These are phyloP conservation scores for Lasiodiplodia citricola DNA, from an alignment of 2,329 filamentous ascomycete species.

Conservation along the genomic window DNA sequence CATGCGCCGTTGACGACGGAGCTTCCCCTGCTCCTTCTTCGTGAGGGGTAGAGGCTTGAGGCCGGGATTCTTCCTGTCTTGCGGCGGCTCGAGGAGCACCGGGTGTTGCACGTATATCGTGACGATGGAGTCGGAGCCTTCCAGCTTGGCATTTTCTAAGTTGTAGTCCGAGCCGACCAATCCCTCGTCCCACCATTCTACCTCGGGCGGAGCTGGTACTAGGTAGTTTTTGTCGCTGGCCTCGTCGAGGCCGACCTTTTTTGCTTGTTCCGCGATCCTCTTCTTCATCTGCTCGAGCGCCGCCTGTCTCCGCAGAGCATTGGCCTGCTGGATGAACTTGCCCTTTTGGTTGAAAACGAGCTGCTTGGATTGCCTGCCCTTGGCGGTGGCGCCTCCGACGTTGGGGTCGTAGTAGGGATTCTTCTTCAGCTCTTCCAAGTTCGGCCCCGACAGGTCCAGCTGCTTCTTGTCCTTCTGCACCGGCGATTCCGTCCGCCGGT, in stretches of 20 bases:
- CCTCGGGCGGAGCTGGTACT: conserved; percentile 79
- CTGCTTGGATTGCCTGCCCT: conserved; percentile 72
- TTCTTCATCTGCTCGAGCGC: conserved; percentile 94
- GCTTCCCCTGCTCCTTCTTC: conserved; percentile 85
- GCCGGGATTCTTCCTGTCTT: conserved; percentile 79
- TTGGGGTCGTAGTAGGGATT: conserved; percentile 86
- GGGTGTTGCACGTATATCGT: conserved; percentile 93
- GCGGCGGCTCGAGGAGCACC: conserved; percentile 85
- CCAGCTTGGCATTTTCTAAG: conserved; percentile 69
- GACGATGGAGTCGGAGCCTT: conserved; percentile 81
- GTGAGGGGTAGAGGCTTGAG: conserved; percentile 94
- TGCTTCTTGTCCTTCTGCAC: conserved; percentile 53
- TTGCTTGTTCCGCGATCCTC: conserved; percentile 82
- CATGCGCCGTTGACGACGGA: conserved; percentile 87
- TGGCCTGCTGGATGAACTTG: conserved; percentile 95
- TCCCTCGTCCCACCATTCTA: conserved; percentile 78
- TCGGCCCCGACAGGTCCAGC: conserved; percentile 63
- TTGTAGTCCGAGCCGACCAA: neutral
- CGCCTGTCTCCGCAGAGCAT: conserved; percentile 83
- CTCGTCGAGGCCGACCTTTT: conserved; percentile 93
- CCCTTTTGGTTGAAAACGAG: conserved; percentile 93
- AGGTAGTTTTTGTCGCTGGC: conserved; percentile 90
- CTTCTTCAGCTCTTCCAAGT: conserved; percentile 62
- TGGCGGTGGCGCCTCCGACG: conserved; percentile 62
- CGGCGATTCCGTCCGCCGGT: conserved; percentile 56